These are phyloP conservation scores for Termitomyces sp. DNA, from an alignment of 768 basidiomycete species.

Conservation along the genomic window DNA sequence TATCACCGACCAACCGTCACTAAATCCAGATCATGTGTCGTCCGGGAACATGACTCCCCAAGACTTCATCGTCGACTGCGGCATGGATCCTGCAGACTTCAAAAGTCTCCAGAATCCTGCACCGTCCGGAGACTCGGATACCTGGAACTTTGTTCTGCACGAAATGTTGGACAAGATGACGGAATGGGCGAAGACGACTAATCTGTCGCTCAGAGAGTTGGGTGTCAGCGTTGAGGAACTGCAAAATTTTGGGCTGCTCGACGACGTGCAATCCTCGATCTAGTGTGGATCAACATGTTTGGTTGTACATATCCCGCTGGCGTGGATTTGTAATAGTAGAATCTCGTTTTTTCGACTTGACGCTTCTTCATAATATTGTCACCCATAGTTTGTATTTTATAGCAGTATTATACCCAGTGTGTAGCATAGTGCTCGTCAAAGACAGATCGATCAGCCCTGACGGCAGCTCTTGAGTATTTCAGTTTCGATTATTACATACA, in stretches of 20 bases:
- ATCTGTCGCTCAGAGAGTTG: not conserved
- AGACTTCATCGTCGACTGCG: constrained; percentile 6
- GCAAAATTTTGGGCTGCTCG: not conserved
- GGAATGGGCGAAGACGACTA: constrained; percentile 4
- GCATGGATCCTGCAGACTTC: constrained; percentile 2
- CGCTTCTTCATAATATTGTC: not conserved
- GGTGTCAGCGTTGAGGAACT: not conserved
- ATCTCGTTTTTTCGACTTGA: not conserved
- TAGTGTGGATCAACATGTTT: not conserved
- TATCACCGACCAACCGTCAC: not conserved
- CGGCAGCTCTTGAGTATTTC: too few relatives aligned
- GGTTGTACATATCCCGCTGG: not conserved
- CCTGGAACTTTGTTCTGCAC: constrained; percentile 1
- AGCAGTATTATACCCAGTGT: not conserved
- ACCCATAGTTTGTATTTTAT: not conserved
- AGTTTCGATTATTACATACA: too few relatives aligned
- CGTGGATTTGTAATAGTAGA: not conserved
- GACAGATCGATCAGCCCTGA: not conserved
- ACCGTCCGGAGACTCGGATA: not conserved
- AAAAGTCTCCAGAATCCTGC: constrained; percentile 1
- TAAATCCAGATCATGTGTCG: not conserved
- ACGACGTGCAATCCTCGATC: not conserved
- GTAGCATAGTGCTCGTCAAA: not conserved
- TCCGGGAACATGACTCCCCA: not conserved
- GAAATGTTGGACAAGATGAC: constrained; percentile 9